phyloP scores from a whole-genome alignment of 306 rosid genomes.

The Glycyrrhiza uralensis region DNA sequence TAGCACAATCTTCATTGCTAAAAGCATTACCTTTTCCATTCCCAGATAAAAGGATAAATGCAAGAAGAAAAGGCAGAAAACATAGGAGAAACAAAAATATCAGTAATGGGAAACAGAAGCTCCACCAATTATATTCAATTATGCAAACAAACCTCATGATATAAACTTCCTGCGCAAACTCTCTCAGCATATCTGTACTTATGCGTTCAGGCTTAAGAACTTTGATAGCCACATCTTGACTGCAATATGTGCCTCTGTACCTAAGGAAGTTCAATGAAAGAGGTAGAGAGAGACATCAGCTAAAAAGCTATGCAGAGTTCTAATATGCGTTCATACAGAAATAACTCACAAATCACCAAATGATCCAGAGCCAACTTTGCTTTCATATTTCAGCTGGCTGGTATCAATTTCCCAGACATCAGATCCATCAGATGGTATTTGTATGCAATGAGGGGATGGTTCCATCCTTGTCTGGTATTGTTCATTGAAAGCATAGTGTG shows the following conservation, averaged over 20 bases:
- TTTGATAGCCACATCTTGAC: slow-evolving; percentile 97
- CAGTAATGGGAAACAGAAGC: slow-evolving; percentile 17
- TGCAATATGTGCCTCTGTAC: slow-evolving; percentile 87
- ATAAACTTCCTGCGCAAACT: slow-evolving; percentile 97
- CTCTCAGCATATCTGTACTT: slow-evolving; percentile 80
- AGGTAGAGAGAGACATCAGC: slow-evolving; percentile 35
- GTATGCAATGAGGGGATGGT: slow-evolving; percentile 50
- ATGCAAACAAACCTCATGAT: slow-evolving; percentile 79
- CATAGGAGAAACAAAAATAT: background rate
- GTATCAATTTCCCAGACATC: slow-evolving; percentile 99
- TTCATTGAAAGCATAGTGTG: slow-evolving; percentile 39
- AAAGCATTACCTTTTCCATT: slow-evolving; percentile 15
- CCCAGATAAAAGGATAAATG: background rate
- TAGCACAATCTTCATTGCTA: background rate
- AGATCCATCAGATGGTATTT: slow-evolving; percentile 88
- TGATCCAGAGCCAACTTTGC: slow-evolving; percentile 96
- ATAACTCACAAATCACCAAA: slow-evolving; percentile 92
- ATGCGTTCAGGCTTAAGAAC: slow-evolving; percentile 83
- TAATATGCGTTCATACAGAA: slow-evolving; percentile 21
- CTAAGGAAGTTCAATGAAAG: slow-evolving; percentile 44
- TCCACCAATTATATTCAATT: slow-evolving; percentile 15
- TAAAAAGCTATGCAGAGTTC: slow-evolving; percentile 20
- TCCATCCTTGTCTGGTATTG: slow-evolving; percentile 50
- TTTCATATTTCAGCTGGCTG: slow-evolving; percentile 68
- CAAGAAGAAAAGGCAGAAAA: background rate